Conservation (phyloP, 192 early-diverging fungal species). For the Coemansia sp. region DNA sequence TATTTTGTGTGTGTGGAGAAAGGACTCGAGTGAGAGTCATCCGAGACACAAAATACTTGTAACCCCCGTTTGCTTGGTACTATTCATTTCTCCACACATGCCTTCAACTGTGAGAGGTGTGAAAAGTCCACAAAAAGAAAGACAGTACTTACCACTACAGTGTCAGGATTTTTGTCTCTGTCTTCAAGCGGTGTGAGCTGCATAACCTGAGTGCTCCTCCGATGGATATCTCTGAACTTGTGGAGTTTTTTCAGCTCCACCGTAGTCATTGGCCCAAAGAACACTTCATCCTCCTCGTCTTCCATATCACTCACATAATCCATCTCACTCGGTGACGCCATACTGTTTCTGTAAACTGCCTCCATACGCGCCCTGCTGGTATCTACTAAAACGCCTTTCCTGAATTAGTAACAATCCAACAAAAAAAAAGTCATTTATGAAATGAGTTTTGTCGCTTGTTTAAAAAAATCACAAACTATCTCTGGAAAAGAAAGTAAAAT, state of each 20-base stretch:
- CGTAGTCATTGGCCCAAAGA: constrained; percentile 37
- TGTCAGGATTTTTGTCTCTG: not conserved
- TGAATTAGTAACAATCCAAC: too few species aligned
- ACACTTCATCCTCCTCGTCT: constrained; percentile 41
- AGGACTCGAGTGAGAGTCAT: not conserved
- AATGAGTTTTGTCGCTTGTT: too few species aligned
- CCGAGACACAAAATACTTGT: not conserved
- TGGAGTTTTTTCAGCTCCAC: constrained; percentile 25
- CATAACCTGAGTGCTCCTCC: constrained; percentile 27
- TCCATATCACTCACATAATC: constrained; percentile 11
- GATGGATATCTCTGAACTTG: constrained; percentile 14
- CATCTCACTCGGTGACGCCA: constrained; percentile 1
- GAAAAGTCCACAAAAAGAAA: too few species aligned
- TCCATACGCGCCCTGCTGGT: not conserved
- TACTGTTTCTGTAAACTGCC: constrained; percentile 7
- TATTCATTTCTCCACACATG: not conserved
- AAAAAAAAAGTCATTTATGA: constrained; percentile 1
- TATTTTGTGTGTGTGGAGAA: too few species aligned
- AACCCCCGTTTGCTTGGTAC: not conserved
- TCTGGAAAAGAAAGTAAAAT: not conserved
- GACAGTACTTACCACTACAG: not conserved
- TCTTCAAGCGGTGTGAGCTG: constrained; percentile 12
- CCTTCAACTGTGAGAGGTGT: not conserved
- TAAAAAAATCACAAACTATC: too few species aligned
- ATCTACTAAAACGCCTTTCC: not conserved